These are phyloP conservation scores for Truncatella angustata DNA, from an alignment of 2,329 filamentous ascomycete genomes.

Conservation along the genomic window DNA sequence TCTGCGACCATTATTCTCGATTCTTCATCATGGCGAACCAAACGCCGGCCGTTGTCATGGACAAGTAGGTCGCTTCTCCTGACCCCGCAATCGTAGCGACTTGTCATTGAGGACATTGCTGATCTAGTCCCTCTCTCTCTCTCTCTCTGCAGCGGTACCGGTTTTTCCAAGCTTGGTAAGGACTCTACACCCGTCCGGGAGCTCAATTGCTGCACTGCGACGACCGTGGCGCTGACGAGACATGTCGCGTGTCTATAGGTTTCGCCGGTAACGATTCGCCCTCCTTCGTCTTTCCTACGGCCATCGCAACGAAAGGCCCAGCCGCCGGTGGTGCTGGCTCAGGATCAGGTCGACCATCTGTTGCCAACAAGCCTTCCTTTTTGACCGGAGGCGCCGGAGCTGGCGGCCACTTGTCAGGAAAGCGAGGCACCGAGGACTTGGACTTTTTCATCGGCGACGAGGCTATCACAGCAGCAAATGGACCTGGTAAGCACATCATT, in stretches of 20 bases:
- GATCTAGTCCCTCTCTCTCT: slow-evolving; percentile 29
- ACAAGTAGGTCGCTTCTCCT: slow-evolving; percentile 81
- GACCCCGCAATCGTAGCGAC: slow-evolving; percentile 19
- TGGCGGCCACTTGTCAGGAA: slow-evolving; percentile 78
- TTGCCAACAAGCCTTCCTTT: slow-evolving; percentile 94
- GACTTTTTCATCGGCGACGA: slow-evolving; percentile 99
- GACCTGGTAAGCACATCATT: slow-evolving; percentile 66
- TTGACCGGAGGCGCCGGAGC: slow-evolving; percentile 86
- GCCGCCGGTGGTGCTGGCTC: slow-evolving; percentile 69
- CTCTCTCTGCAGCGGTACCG: slow-evolving; percentile 76
- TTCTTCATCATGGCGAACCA: slow-evolving; percentile 80
- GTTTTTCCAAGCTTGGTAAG: slow-evolving; percentile 97
- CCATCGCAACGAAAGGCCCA: slow-evolving; percentile 90
- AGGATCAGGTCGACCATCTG: slow-evolving; percentile 83
- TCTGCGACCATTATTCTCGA: not conserved
- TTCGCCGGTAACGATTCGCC: slow-evolving; percentile 99
- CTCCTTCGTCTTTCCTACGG: slow-evolving; percentile 98
- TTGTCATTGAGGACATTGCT: not conserved
- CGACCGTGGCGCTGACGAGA: not conserved
- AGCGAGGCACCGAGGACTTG: slow-evolving; percentile 94
- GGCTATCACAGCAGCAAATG: slow-evolving; percentile 77
- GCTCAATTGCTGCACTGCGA: slow-evolving; percentile 6
- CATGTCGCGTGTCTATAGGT: slow-evolving; percentile 49
- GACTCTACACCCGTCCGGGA: not conserved
- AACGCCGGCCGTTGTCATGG: slow-evolving; percentile 99